A percentile compares a stretch with the other conserved stretches of the same genome.
These are phyloP conservation scores for Cyberlindnera nakhonratchasimensis DNA, from an alignment of 805 yeast genomes.

Conservation along the genomic window DNA sequence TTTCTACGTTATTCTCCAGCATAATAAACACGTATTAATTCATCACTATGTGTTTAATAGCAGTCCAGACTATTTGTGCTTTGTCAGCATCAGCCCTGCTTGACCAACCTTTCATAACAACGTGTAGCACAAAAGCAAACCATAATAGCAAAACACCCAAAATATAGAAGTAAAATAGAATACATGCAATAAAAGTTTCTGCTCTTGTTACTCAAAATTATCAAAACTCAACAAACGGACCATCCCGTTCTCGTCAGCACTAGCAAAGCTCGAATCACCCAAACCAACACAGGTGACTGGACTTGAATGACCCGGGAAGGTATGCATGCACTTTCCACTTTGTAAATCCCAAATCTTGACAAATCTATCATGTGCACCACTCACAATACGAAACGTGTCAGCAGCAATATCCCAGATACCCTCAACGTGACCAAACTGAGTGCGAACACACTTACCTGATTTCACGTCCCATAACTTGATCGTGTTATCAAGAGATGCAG, in stretches of 20 bases:
- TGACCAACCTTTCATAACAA: too few relatives aligned
- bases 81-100: too few relatives aligned
- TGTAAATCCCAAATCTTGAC: conserved; percentile 96
- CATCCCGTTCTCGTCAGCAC: conserved; percentile 85
- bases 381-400: conserved; percentile 88
- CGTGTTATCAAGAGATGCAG: conserved; percentile 89
- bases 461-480: conserved; percentile 88
- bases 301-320: conserved; percentile 69
- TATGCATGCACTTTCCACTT: conserved; percentile 90
- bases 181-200: background rate
- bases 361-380: conserved; percentile 90
- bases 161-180: background rate
- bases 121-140: too few relatives aligned
- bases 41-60: too few relatives aligned
- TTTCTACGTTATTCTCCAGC: too few relatives aligned
- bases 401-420: conserved; percentile 98
- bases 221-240: conserved; percentile 86
- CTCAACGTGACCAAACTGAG: conserved; percentile 96
- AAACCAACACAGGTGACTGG: conserved; percentile 74
- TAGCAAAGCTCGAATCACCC: conserved; percentile 85
- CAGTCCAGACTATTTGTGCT: too few relatives aligned
- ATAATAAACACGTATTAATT: too few relatives aligned
- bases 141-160: background rate
- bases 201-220: conserved; percentile 20
- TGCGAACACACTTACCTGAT: conserved; percentile 84